Conservation (phyloP, 495 filamentous ascomycete species). For the Tuber calosporum region DNA sequence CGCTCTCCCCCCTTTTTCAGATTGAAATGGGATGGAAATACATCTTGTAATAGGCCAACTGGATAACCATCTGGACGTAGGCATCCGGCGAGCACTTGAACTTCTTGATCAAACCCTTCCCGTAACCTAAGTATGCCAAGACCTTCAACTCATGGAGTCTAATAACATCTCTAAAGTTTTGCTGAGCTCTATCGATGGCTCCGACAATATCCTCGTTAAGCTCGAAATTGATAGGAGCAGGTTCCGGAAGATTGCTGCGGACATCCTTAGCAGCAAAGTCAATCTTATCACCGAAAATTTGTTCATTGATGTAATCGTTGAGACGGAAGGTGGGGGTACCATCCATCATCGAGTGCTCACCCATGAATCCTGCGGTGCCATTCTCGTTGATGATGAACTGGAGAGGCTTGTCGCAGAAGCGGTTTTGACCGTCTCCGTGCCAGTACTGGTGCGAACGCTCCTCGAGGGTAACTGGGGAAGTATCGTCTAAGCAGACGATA, state of each 20-base stretch:
- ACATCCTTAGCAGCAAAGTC: slow-evolving; percentile 68
- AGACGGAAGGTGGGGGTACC: slow-evolving; percentile 94
- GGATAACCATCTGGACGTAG: slow-evolving; percentile 97
- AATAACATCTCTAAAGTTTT: slow-evolving; percentile 72
- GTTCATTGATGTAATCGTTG: slow-evolving; percentile 83
- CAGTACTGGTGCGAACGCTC: slow-evolving; percentile 95
- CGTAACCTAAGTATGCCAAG: slow-evolving; percentile 93
- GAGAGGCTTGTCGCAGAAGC: slow-evolving; percentile 97
- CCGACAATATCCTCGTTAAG: slow-evolving; percentile 62
- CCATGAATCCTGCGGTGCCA: slow-evolving; percentile 93
- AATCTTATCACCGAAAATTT: slow-evolving; percentile 86
- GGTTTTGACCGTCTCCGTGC: slow-evolving; percentile 92
- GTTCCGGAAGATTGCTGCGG: slow-evolving; percentile 79
- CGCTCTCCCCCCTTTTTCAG: neutral
- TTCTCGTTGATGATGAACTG: slow-evolving; percentile 99
- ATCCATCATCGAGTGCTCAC: slow-evolving; percentile 99
- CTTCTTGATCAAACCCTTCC: slow-evolving; percentile 98
- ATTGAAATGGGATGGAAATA: neutral
- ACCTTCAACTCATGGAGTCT: slow-evolving; percentile 83
- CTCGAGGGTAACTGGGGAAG: slow-evolving; percentile 84
- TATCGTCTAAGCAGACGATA: slow-evolving; percentile 88
- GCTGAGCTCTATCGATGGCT: slow-evolving; percentile 67
- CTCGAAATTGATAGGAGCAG: slow-evolving; percentile 65
- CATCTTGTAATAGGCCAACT: slow-evolving; percentile 98
- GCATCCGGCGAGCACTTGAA: slow-evolving; percentile 98